Conservation (phyloP, 1,139 yeast genomes). For the Scheffersomyces insectosa region DNA sequence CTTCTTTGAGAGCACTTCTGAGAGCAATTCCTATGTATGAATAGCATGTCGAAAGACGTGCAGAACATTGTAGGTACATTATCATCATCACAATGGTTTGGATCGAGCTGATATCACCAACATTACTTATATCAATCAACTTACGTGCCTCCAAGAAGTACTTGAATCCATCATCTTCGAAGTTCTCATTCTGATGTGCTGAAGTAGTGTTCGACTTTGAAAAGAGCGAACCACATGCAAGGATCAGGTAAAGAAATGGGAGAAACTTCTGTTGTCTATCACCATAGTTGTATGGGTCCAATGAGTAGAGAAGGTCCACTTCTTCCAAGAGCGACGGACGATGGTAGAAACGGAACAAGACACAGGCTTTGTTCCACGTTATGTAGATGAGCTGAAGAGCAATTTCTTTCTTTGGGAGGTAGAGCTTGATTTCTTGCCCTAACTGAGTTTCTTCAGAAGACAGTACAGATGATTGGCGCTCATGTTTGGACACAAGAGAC, state of each 20-base stretch:
- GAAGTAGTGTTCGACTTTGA: constrained; percentile 42
- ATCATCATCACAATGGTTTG: constrained; percentile 77
- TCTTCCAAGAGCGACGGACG: constrained; percentile 74
- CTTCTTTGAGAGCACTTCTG: constrained; percentile 84
- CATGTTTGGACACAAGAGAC: constrained; percentile 9
- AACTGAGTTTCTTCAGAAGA: constrained; percentile 21
- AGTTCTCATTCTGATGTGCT: constrained; percentile 42
- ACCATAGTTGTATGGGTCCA: constrained; percentile 69
- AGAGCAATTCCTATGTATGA: constrained; percentile 91
- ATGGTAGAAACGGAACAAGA: constrained; percentile 80
- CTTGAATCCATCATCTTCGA: constrained; percentile 77
- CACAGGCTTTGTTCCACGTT: constrained; percentile 87
- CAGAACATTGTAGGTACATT: constrained; percentile 85
- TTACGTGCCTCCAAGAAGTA: constrained; percentile 83
- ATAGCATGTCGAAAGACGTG: constrained; percentile 85
- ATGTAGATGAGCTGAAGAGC: constrained; percentile 71
- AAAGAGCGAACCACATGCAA: constrained; percentile 69
- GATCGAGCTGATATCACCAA: constrained; percentile 47
- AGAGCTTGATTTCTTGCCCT: constrained; percentile 57
- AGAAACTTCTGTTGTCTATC: constrained; percentile 74
- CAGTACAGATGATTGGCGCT: constrained; percentile 17
- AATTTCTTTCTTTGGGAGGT: constrained; percentile 72
- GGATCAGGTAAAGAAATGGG: constrained; percentile 69
- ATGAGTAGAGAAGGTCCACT: constrained; percentile 50
- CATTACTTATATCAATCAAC: constrained; percentile 61